These are phyloP conservation scores for Boletus huronensis DNA, from an alignment of 768 basidiomycete genomes.

Conservation along the genomic window DNA sequence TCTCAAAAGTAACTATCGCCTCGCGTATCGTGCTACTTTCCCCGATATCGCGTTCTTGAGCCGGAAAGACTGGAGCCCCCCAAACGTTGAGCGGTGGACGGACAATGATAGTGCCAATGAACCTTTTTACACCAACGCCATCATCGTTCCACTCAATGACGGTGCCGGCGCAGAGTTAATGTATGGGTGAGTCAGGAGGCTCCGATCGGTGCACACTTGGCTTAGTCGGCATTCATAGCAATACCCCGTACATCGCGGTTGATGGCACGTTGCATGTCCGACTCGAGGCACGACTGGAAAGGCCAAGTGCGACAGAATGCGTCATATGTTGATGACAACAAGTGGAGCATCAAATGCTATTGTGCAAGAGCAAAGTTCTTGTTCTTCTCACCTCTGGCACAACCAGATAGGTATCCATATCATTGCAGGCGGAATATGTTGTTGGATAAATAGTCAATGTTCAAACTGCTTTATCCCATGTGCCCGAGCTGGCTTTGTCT, in stretches of 20 bases:
- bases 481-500: neutral
- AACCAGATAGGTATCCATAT: too few relatives aligned
- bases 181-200: slow-evolving; percentile 44
- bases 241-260: slow-evolving; percentile 43
- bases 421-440: too few relatives aligned
- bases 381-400: too few relatives aligned
- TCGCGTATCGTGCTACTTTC: slow-evolving; percentile 24
- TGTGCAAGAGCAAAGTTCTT: neutral
- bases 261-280: slow-evolving; percentile 46
- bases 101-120: too few relatives aligned
- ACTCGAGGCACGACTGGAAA: slow-evolving; percentile 44
- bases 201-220: neutral
- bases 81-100: slow-evolving; percentile 10
- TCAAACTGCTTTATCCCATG: too few relatives aligned
- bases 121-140: slow-evolving; percentile 24
- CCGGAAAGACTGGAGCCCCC: slow-evolving; percentile 8
- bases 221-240: slow-evolving; percentile 26
- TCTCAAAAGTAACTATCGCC: slow-evolving; percentile 23
- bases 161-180: slow-evolving; percentile 43
- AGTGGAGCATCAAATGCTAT: too few relatives aligned
- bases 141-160: slow-evolving; percentile 42
- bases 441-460: too few relatives aligned
- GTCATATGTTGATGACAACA: slow-evolving; percentile 37
- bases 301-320: slow-evolving; percentile 39
- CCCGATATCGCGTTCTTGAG: slow-evolving; percentile 2